Evolutionary conservation across 306 rosid genomes (phyloP).

Genomic region (Lathyrus tuberosus): DNA sequence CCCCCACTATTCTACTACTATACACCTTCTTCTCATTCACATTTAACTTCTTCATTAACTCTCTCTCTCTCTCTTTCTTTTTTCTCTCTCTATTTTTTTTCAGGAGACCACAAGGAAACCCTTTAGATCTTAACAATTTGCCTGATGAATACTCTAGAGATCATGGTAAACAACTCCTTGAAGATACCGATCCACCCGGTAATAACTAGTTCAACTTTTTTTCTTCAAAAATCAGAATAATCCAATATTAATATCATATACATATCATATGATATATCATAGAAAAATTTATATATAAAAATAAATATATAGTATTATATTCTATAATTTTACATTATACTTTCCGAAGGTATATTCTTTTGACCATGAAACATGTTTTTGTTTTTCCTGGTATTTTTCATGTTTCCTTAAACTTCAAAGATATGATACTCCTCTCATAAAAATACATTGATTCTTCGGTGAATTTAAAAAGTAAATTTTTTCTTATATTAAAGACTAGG

Average conservation of each 20-base stretch:
- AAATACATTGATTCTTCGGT: too few relatives aligned
- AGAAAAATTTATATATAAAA: too few relatives aligned
- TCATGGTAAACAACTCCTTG: slow-evolving; percentile 58
- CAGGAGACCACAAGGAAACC: slow-evolving; percentile 86
- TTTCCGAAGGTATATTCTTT: slow-evolving; percentile 20
- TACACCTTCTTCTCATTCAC: slow-evolving; percentile 7
- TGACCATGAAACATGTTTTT: slow-evolving; percentile 31
- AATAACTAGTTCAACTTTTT: background rate
- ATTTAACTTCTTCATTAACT: slow-evolving; percentile 6
- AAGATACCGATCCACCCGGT: slow-evolving; percentile 57
- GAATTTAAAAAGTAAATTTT: too few relatives aligned
- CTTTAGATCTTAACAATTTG: slow-evolving; percentile 91
- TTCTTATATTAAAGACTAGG: too few relatives aligned
- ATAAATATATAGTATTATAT: too few relatives aligned
- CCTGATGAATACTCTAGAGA: slow-evolving; percentile 73
- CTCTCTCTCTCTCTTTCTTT: background rate
- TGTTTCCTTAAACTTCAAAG: background rate
- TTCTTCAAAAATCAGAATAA: background rate
- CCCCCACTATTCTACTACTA: slow-evolving; percentile 43
- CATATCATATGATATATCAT: too few relatives aligned
- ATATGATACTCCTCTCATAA: too few relatives aligned
- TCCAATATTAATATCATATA: too few relatives aligned
- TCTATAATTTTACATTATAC: too few relatives aligned
- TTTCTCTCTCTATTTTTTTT: slow-evolving; percentile 30
- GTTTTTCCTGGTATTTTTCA: background rate